Percentiles rank a stretch among this genome's conserved stretches.
Evolutionary conservation across 352 stramenopile species (phyloP).

Genomic region (Phytophthora pini): DNA sequence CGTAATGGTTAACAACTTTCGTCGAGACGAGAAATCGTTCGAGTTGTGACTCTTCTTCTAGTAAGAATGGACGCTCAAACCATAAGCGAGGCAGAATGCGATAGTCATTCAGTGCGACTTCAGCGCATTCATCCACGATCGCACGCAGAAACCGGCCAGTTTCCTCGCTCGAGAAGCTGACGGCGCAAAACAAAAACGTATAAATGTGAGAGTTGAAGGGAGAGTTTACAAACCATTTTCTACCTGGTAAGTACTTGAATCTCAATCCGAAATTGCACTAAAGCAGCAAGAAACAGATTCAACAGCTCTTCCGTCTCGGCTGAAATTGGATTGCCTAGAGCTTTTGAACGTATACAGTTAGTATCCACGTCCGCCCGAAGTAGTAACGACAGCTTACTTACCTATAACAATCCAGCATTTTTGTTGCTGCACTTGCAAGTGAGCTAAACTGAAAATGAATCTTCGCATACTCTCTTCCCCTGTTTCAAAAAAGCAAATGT

Average conservation of each 20-base stretch:
- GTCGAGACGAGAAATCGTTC: constrained; percentile 80
- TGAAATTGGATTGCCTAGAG: constrained; percentile 1
- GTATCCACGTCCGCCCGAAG: background rate
- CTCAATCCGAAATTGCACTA: constrained; percentile 64
- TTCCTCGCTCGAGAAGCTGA: constrained; percentile 44
- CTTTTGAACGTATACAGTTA: background rate
- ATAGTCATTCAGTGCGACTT: constrained; percentile 46
- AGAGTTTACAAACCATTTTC: background rate
- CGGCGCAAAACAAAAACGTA: background rate
- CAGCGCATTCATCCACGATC: constrained; percentile 64
- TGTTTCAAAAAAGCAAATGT: constrained; percentile 16
- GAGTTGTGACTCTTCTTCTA: constrained; percentile 81
- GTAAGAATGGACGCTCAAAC: constrained; percentile 75
- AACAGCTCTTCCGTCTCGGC: constrained; percentile 17
- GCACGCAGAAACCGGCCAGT: constrained; percentile 47
- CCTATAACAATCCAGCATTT: constrained; percentile 72
- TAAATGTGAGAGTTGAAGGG: background rate
- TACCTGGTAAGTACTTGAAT: constrained; percentile 64
- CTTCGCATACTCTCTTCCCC: constrained; percentile 50
- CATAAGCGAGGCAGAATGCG: constrained; percentile 69
- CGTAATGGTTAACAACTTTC: constrained; percentile 61
- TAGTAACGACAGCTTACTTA: constrained; percentile 20
- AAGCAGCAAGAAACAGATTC: constrained; percentile 56
- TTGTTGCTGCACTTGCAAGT: constrained; percentile 60
- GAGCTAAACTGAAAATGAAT: constrained; percentile 68